phyloP scores from a whole-genome alignment of 2,329 filamentous ascomycete genomes.

The Pyrenochaeta sp. region DNA sequence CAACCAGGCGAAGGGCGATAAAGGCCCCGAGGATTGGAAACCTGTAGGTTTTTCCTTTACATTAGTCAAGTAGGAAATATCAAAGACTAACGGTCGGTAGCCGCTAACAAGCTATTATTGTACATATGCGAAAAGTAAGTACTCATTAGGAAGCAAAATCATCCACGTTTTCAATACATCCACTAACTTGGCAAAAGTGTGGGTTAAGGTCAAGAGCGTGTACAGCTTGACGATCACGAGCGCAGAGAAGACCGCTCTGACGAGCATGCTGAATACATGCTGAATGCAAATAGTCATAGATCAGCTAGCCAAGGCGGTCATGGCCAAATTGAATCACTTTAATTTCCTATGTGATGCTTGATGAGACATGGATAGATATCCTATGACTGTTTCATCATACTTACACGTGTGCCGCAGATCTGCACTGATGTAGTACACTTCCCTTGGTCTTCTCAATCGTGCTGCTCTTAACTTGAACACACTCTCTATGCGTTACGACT shows the following conservation, averaged over 20 bases:
- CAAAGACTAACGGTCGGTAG: neutral
- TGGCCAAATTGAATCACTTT: too few species aligned
- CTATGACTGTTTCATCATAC: too few species aligned
- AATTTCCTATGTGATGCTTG: too few species aligned
- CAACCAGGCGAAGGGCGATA: slow-evolving; percentile 78
- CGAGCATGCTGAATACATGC: slow-evolving; percentile 71
- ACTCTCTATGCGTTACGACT: too few species aligned
- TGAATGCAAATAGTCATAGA: slow-evolving; percentile 35
- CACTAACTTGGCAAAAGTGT: slow-evolving; percentile 52
- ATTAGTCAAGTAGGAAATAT: neutral
- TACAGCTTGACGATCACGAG: slow-evolving; percentile 74
- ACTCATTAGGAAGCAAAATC: neutral
- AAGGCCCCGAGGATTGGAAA: slow-evolving; percentile 78
- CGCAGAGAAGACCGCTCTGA: slow-evolving; percentile 75
- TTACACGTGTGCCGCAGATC: too few species aligned
- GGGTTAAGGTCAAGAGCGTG: slow-evolving; percentile 79
- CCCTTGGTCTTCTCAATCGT: too few species aligned
- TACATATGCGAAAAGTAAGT: slow-evolving; percentile 70
- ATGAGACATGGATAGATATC: too few species aligned
- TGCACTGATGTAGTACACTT: too few species aligned
- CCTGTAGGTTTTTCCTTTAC: slow-evolving; percentile 51
- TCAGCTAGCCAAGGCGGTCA: too few species aligned
- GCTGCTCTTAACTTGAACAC: too few species aligned
- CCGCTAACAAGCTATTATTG: slow-evolving; percentile 70
- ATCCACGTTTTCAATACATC: neutral